These are phyloP conservation scores for Echinochloa phyllopogon DNA, from an alignment of 176 grass and related monocot species.

Conservation along the genomic window DNA sequence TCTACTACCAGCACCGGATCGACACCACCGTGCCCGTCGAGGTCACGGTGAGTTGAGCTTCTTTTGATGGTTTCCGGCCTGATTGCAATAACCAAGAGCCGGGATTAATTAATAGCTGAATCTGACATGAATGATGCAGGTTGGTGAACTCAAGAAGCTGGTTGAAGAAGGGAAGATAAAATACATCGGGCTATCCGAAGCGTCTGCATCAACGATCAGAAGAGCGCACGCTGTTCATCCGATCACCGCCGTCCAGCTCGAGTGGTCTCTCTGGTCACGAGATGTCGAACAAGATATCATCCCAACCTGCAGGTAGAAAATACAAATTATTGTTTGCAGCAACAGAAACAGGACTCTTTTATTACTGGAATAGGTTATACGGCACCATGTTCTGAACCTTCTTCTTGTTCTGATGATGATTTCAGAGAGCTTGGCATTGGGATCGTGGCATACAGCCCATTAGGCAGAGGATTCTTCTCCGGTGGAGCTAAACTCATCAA, in stretches of 20 bases:
- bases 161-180: conserved; percentile 68
- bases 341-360: too few species aligned
- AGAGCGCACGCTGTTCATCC: conserved; percentile 71
- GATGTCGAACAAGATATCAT: conserved; percentile 57
- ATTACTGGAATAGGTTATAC: too few species aligned
- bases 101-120: neutral
- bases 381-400: neutral
- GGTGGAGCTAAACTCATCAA: conserved; percentile 51
- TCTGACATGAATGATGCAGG: conserved; percentile 5
- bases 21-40: conserved; percentile 56
- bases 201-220: conserved; percentile 57
- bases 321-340: too few species aligned
- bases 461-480: conserved; percentile 70
- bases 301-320: conserved; percentile 55
- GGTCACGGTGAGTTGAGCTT: conserved; percentile 65
- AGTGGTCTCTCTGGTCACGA: conserved; percentile 67
- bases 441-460: conserved; percentile 65
- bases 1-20: conserved; percentile 69
- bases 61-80: too few species aligned
- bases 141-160: conserved; percentile 63
- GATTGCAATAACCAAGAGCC: neutral
- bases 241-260: conserved; percentile 59
- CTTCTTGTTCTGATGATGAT: neutral
- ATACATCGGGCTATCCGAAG: conserved; percentile 64
- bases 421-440: conserved; percentile 47